Percentiles rank a stretch among this genome's conserved stretches.
Conservation (phyloP, 73 alveolate genomes). For the Paramecium pentaurelia region DNA sequence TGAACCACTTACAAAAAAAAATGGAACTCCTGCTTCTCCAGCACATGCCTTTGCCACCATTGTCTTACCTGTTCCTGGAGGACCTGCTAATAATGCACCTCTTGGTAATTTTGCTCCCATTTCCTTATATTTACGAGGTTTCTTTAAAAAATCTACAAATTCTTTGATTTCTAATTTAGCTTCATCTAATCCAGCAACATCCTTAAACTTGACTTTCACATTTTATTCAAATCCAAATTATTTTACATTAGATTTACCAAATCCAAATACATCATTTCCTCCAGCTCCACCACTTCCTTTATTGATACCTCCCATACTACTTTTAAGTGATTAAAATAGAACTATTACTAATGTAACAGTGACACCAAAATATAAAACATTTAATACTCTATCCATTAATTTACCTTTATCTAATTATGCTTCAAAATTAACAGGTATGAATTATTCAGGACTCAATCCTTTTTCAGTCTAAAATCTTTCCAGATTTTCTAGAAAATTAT, state of each 20-base stretch:
- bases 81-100: conserved; percentile 95
- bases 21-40: conserved; percentile 97
- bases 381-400: conserved; percentile 25
- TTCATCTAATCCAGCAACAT: conserved; percentile 85
- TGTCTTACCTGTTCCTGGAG: conserved; percentile 99
- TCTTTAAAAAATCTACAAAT: conserved; percentile 86
- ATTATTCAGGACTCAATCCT: conserved; percentile 20
- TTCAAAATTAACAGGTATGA: conserved; percentile 46
- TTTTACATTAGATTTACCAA: conserved; percentile 63
- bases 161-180: conserved; percentile 89
- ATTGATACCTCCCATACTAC: conserved; percentile 35
- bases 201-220: conserved; percentile 77
- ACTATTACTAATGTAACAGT: background rate
- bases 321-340: background rate
- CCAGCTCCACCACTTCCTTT: conserved; percentile 9
- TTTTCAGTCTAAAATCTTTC: conserved; percentile 41
- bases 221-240: conserved; percentile 73
- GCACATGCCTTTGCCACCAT: conserved; percentile 85
- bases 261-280: conserved; percentile 59
- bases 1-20: conserved; percentile 97
- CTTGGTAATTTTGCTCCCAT: conserved; percentile 96
- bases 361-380: conserved; percentile 2
- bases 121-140: conserved; percentile 78
- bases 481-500: conserved; percentile 52
- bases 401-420: conserved; percentile 31